Base-by-base conservation (phyloP, 2,329 filamentous ascomycete species). In the Didymella pomorum region DNA sequence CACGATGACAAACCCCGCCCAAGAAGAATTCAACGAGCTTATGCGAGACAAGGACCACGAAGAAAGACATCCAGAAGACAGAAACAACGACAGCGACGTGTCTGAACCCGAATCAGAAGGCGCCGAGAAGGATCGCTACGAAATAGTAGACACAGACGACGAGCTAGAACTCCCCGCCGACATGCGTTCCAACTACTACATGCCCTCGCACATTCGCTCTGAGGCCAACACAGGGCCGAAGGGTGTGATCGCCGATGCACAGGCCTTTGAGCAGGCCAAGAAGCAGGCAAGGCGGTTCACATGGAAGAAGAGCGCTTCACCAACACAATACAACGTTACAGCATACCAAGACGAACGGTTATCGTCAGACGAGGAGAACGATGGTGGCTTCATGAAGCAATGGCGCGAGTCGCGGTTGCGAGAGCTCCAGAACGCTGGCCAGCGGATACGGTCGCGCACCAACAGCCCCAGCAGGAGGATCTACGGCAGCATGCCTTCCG, bases 181-280 rank as follows among this genome's bases (percentile, higher is more conserved):
- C 69, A 87, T 87, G 76, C 84, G 87, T 51, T 81, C 83, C 58
- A 79, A 84, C 65, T 82, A 82, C 75, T 79, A 79, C 67, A 79
- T 83, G 74, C 77, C 91, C 70, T 84, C 83, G 71, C 83, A 83
- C 69, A 85, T 90, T 60, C 76, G 91, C 74, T 86, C 81, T 52
- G 88, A 89, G 57, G 85, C 87, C 65, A 88, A 90, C 66, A 94
- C 91, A 2, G 91, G 91, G 45, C 91, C 93, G 66, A 94, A 94
- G 81, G 91, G 91, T 62, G 91, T 95, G 76, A 94, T 95, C 71
- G 90, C 91, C 68, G 91, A 95, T 73, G 91, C 91, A 35, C 84
- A 90, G 70, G 87, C 88, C 70, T 94, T 89, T 76, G 89, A 92
- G 78, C 82, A 86, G 69, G 89, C 89, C 12, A 76, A 71, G 66